These are phyloP conservation scores for Cystofilobasidium macerans DNA, from an alignment of 768 basidiomycete genomes.

Conservation along the genomic window DNA sequence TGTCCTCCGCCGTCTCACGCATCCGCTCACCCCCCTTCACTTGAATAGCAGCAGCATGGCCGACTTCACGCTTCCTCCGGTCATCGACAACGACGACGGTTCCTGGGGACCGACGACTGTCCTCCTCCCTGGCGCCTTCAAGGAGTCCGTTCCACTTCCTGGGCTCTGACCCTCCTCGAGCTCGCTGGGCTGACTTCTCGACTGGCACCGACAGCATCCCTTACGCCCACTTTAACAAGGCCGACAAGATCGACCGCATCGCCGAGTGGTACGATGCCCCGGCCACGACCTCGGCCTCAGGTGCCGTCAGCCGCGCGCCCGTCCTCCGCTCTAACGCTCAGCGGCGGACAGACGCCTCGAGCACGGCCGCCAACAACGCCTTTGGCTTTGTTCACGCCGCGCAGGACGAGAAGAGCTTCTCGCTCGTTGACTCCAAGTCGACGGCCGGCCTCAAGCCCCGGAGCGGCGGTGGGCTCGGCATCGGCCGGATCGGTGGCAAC, in stretches of 20 bases:
- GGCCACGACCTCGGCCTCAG: not conserved
- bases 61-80: slow-evolving; percentile 74
- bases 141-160: slow-evolving; percentile 47
- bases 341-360: slow-evolving; percentile 54
- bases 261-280: slow-evolving; percentile 83
- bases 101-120: slow-evolving; percentile 74
- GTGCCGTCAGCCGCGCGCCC: slow-evolving; percentile 5
- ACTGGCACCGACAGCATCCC: slow-evolving; percentile 51
- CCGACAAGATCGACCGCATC: slow-evolving; percentile 92
- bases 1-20: too few species aligned
- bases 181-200: not conserved
- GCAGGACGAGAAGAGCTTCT: slow-evolving; percentile 92
- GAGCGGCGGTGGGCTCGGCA: slow-evolving; percentile 28
- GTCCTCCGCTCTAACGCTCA: slow-evolving; percentile 5
- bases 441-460: slow-evolving; percentile 28
- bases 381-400: slow-evolving; percentile 79
- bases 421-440: slow-evolving; percentile 72
- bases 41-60: slow-evolving; percentile 45
- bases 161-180: not conserved
- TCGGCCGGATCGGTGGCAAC: slow-evolving; percentile 19
- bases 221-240: slow-evolving; percentile 96
- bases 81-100: slow-evolving; percentile 84
- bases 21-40: slow-evolving; percentile 15
- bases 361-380: slow-evolving; percentile 57
- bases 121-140: slow-evolving; percentile 79